Conservation (phyloP, 2,329 filamentous ascomycete species). For the Phialemoniopsis sp. region DNA sequence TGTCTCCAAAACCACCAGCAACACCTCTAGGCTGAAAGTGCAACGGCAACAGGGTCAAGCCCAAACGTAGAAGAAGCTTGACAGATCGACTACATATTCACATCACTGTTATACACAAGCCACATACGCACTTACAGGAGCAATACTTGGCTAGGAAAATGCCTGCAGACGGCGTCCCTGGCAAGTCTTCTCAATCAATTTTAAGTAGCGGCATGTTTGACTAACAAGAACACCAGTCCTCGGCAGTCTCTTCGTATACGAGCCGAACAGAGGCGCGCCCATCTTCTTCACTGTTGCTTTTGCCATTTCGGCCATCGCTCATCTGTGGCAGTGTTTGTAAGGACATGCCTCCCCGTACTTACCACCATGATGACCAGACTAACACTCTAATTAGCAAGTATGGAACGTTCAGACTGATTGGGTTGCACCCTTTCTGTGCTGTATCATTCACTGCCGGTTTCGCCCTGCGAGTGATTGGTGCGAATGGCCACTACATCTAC, state of each 20-base stretch:
- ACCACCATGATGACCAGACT: neutral
- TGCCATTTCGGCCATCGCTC: slow-evolving; percentile 26
- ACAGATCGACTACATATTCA: too few species aligned
- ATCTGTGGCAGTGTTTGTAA: slow-evolving; percentile 42
- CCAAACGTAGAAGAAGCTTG: too few species aligned
- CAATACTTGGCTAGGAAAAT: too few species aligned
- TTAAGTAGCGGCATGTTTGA: too few species aligned
- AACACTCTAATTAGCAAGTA: slow-evolving; percentile 25
- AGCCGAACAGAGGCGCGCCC: slow-evolving; percentile 40
- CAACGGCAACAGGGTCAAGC: too few species aligned
- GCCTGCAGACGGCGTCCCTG: too few species aligned
- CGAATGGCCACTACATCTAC: slow-evolving; percentile 36
- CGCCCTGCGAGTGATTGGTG: slow-evolving; percentile 36
- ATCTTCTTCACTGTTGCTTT: slow-evolving; percentile 42
- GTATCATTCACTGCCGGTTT: slow-evolving; percentile 39
- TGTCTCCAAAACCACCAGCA: too few species aligned
- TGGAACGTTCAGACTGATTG: slow-evolving; percentile 44
- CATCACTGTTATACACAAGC: too few species aligned
- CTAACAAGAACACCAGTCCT: slow-evolving; percentile 20
- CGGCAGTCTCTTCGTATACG: slow-evolving; percentile 40
- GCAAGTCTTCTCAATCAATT: too few species aligned
- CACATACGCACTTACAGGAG: too few species aligned
- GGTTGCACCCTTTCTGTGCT: slow-evolving; percentile 39
- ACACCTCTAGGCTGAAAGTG: too few species aligned
- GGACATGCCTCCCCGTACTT: slow-evolving; percentile 15